Base-by-base conservation (phyloP, 2,329 filamentous ascomycete species). In the Talaromyces sp. region DNA sequence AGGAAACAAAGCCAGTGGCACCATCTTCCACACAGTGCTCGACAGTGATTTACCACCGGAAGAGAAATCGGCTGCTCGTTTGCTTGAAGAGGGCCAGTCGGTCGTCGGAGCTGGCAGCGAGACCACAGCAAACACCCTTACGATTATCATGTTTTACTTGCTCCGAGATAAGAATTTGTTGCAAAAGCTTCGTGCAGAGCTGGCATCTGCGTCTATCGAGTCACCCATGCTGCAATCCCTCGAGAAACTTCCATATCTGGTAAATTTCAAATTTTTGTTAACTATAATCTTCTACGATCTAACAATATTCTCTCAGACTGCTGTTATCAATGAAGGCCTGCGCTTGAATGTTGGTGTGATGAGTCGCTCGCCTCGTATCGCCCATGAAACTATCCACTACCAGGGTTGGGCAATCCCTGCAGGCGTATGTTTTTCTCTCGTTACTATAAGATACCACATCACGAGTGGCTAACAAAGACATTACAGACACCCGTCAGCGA, bases 211-310 rank as follows among this genome's bases (percentile, higher is more conserved):
- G 6, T 66, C 69, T 7, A 61, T 66, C 0, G 60, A 61, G 18
- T 57, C 60, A 5, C 64, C 71, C 5, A 65, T 68, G 1, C 73
- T 71, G 69, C 68, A 65, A 4, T 62, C 72, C 27, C 67, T 79
- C 6, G 73, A 82, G 64, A 66, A 74, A 52, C 67, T 80, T 8
- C 76, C 78, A 0, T 81, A 79, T 62, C 59, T 79, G 55, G 60
- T 62, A 59, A 54, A 27, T 3, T 60, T n/a, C 10, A 23, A 47
- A 18, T 33, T 6, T 7, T 30, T 30, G 3, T 28, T 12, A 59
- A 12, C 23, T 23, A 52, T 42, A 42, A 5, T n/a, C 3, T 16
- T 12, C n/a, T 4, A 31, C 6, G 12, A 16, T 47, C 51, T 60
- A 60, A 60, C 27, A 18, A 27, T 31, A 0, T 34, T 55, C 5